phyloP scores from a whole-genome alignment of 306 rosid genomes.

The Arachis stenosperma region DNA sequence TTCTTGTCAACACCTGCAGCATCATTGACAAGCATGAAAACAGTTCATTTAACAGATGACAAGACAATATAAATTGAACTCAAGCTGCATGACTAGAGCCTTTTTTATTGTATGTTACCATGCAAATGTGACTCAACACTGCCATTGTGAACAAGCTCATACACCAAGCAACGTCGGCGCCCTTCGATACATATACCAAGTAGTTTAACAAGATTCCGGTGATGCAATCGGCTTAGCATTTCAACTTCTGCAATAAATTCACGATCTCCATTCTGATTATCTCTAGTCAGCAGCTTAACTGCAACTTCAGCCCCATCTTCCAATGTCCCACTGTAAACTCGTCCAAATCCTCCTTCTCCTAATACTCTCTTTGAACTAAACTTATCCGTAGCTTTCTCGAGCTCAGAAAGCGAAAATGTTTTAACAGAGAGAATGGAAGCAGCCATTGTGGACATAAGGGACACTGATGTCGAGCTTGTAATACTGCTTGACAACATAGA shows the following conservation, averaged over 20 bases:
- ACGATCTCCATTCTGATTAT: constrained; percentile 86
- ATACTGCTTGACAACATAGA: constrained; percentile 79
- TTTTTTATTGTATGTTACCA: constrained; percentile 53
- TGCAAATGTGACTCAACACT: constrained; percentile 98
- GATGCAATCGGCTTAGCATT: constrained; percentile 95
- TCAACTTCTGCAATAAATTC: constrained; percentile 98
- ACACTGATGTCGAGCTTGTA: constrained; percentile 81
- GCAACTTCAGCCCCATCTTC: constrained; percentile 91
- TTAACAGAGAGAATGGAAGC: constrained; percentile 80
- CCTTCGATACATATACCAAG: constrained; percentile 96
- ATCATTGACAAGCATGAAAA: constrained; percentile 40
- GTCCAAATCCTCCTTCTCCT: constrained; percentile 99
- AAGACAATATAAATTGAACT: constrained; percentile 12
- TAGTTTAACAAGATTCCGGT: constrained; percentile 91
- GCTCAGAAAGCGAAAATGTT: constrained; percentile 75
- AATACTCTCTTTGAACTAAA: constrained; percentile 78
- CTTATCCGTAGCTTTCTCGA: constrained; percentile 86
- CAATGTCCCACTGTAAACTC: constrained; percentile 80
- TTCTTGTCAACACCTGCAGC: constrained; percentile 78
- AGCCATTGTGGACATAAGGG: constrained; percentile 84
- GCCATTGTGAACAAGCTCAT: constrained; percentile 91
- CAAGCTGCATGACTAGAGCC: constrained; percentile 22
- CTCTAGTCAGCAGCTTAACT: constrained; percentile 83
- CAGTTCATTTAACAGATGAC: constrained; percentile 28
- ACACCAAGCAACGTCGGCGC: constrained; percentile 78